Evolutionary conservation across 306 rosid species (phyloP).

Genomic region (Cucumis hystrix): DNA sequence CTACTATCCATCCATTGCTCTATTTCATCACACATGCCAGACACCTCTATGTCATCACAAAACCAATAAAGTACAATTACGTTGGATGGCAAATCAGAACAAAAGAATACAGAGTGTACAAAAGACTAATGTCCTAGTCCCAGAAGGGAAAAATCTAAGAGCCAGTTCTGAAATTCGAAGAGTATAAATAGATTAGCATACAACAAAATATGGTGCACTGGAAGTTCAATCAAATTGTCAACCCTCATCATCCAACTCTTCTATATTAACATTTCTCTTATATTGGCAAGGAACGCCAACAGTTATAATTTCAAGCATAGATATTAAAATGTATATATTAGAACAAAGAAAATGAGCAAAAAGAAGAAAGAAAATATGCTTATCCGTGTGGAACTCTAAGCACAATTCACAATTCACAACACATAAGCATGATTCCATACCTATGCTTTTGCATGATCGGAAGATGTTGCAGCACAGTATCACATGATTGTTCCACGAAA

Average conservation of each 20-base stretch:
- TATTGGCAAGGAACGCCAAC: neutral
- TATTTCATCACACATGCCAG: neutral
- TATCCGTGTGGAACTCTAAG: neutral
- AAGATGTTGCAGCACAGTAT: conserved; percentile 58
- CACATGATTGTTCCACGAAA: conserved; percentile 68
- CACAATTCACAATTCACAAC: neutral
- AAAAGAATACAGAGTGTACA: neutral
- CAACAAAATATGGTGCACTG: neutral
- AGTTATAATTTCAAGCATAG: neutral
- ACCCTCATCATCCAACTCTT: neutral
- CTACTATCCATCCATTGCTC: neutral
- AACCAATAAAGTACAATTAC: neutral
- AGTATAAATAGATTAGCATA: neutral
- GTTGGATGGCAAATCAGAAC: neutral
- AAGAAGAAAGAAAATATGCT: neutral
- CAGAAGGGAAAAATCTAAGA: neutral
- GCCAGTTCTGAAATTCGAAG: neutral
- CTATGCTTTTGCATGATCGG: conserved; percentile 62
- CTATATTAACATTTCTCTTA: neutral
- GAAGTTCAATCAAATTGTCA: neutral
- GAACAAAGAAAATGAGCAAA: neutral
- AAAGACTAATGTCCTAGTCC: neutral
- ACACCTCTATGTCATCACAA: neutral
- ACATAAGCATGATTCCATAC: conserved; percentile 16
- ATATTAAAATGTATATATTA: neutral